Evolutionary conservation across 2,329 filamentous ascomycete species (phyloP).

Genomic region (Calonectria fujianensis): DNA sequence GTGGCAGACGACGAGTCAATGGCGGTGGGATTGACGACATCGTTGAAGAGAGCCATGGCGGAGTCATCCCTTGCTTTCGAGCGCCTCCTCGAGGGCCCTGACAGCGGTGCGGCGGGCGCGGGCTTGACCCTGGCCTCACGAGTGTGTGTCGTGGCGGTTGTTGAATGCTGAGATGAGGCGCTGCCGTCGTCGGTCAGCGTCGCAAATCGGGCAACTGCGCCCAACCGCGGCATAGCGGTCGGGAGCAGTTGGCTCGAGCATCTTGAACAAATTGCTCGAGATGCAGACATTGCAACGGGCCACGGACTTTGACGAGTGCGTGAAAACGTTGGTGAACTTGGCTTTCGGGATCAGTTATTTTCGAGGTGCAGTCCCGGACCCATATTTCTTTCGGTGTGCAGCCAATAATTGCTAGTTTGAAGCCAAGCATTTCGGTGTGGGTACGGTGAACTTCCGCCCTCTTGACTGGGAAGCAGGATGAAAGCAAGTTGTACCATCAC

Average conservation of each 20-base stretch:
- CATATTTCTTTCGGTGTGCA: slow-evolving; percentile 35
- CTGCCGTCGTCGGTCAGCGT: slow-evolving; percentile 46
- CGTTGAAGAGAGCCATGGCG: slow-evolving; percentile 60
- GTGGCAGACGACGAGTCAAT: neutral
- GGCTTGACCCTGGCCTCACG: slow-evolving; percentile 27
- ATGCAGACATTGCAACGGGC: slow-evolving; percentile 58
- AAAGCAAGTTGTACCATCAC: neutral
- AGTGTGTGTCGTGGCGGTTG: slow-evolving; percentile 21
- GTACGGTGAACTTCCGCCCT: slow-evolving; percentile 1
- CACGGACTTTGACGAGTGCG: slow-evolving; percentile 30
- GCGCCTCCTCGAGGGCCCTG: slow-evolving; percentile 33
- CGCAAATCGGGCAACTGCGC: slow-evolving; percentile 51
- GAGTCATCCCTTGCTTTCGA: slow-evolving; percentile 45
- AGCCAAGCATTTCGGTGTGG: slow-evolving; percentile 36
- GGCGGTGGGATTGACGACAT: slow-evolving; percentile 56
- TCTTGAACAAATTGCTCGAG: slow-evolving; percentile 60
- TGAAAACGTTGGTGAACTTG: slow-evolving; percentile 29
- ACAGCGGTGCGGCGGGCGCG: neutral
- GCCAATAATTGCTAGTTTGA: slow-evolving; percentile 44
- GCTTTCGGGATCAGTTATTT: slow-evolving; percentile 49
- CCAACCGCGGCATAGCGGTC: slow-evolving; percentile 45
- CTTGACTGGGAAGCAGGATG: neutral
- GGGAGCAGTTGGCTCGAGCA: slow-evolving; percentile 57
- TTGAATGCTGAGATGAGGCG: slow-evolving; percentile 31
- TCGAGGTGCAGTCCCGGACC: slow-evolving; percentile 41